Conservation (phyloP, 306 rosid species). For the Quercus wislizeni region DNA sequence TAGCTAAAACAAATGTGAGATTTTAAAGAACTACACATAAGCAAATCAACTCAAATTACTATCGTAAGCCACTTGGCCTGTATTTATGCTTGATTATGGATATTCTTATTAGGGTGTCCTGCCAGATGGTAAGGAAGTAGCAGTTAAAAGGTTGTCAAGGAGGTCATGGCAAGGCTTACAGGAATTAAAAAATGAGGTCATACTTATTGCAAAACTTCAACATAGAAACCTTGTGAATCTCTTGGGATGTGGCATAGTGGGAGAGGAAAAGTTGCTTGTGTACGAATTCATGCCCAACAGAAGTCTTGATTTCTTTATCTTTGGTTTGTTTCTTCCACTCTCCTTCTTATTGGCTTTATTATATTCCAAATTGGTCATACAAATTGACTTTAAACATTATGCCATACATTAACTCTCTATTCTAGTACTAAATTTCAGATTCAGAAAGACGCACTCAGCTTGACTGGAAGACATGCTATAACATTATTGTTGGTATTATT, state of each 20-base stretch:
- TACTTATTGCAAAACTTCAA: slow-evolving; percentile 36
- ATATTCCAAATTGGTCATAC: neutral
- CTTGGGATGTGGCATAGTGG: slow-evolving; percentile 30
- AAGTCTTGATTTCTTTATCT: slow-evolving; percentile 31
- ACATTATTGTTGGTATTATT: slow-evolving; percentile 22
- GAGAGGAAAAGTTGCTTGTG: slow-evolving; percentile 29
- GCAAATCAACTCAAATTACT: no score
- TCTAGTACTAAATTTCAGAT: neutral
- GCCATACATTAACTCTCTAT: neutral
- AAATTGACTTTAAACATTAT: neutral
- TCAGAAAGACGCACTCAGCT: slow-evolving; percentile 15
- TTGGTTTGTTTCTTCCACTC: slow-evolving; percentile 21
- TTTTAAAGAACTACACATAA: no score
- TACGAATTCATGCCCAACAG: slow-evolving; percentile 40
- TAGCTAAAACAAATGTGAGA: no score
- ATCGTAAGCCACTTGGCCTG: no score
- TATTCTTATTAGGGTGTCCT: slow-evolving; percentile 27
- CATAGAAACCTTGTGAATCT: slow-evolving; percentile 42
- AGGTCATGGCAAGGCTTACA: slow-evolving; percentile 36
- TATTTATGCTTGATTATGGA: neutral
- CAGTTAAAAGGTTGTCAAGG: slow-evolving; percentile 35
- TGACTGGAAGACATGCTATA: slow-evolving; percentile 6
- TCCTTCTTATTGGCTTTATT: neutral
- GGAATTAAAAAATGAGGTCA: slow-evolving; percentile 39
- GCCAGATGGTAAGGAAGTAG: slow-evolving; percentile 29